Evolutionary conservation across 495 filamentous ascomycete genomes (phyloP).

Genomic region (Penicillium lividum): DNA sequence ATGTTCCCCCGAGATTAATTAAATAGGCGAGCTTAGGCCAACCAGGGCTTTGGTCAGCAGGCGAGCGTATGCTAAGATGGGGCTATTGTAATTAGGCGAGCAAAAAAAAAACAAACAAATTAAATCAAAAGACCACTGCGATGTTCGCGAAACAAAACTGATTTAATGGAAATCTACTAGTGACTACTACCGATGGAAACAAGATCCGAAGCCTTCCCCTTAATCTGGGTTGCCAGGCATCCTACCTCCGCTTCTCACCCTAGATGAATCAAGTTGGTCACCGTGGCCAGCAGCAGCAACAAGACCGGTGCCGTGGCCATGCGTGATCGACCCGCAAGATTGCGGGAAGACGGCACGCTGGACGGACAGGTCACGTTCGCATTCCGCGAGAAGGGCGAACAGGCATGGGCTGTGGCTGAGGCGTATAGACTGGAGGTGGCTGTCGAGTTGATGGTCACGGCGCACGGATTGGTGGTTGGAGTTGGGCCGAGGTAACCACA

Average conservation of each 20-base stretch:
- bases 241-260: not conserved
- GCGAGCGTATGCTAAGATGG: not conserved
- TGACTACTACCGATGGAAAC: not conserved
- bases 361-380: conserved; percentile 4
- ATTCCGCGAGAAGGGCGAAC: not conserved
- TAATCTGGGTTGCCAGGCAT: not conserved
- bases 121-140: not conserved
- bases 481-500: conserved; percentile 1
- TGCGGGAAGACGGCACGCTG: not conserved
- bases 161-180: not conserved
- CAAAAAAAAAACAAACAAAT: not conserved
- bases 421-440: conserved; percentile 4
- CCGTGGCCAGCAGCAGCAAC: conserved; percentile 2
- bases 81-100: not conserved
- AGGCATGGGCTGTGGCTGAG: not conserved
- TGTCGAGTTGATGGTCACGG: conserved; percentile 4
- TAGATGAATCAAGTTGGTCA: conserved; percentile 1
- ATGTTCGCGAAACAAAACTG: not conserved
- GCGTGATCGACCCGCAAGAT: not conserved
- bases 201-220: not conserved
- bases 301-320: not conserved
- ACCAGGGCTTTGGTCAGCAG: not conserved
- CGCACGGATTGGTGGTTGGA: conserved; percentile 7
- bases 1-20: not conserved
- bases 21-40: not conserved